A percentile compares a stretch with the other conserved stretches of the same genome.
Conservation (phyloP, 2,329 filamentous ascomycete species). For the Lachnellula cervina region DNA sequence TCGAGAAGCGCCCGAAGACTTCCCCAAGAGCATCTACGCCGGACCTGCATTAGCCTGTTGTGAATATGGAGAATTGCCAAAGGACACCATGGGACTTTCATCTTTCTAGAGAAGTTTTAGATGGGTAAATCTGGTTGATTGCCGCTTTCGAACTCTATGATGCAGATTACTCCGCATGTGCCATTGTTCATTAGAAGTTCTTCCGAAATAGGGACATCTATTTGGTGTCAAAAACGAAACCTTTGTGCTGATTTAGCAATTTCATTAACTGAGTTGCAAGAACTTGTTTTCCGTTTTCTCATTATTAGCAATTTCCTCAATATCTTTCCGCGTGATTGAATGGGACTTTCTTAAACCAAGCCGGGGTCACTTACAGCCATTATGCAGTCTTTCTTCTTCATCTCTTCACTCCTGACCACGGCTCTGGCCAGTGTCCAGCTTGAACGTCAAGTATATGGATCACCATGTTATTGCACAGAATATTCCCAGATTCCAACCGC, state of each 20-base stretch:
- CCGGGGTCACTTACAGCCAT: not conserved
- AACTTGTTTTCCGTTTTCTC: not conserved
- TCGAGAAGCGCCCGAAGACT: not conserved
- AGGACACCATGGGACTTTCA: not conserved
- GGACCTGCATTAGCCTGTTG: constrained; percentile 5
- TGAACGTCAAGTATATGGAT: not conserved
- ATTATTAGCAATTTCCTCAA: no score
- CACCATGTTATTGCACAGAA: constrained; percentile 47
- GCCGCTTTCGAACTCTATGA: not conserved
- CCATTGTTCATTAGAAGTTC: no score
- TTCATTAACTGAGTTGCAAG: not conserved
- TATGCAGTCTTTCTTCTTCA: constrained; percentile 14
- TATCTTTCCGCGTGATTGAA: no score
- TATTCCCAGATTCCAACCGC: constrained; percentile 43
- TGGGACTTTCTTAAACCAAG: not conserved
- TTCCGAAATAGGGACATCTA: no score
- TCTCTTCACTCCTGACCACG: not conserved
- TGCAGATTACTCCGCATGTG: no score
- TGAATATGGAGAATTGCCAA: not conserved
- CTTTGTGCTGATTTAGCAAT: not conserved
- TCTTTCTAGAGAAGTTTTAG: not conserved
- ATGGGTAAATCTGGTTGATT: not conserved
- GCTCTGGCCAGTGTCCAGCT: constrained; percentile 3
- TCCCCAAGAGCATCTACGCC: not conserved
- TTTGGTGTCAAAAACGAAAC: no score